phyloP scores from a whole-genome alignment of 257 asterid species.

The Solanum appendiculatum region DNA sequence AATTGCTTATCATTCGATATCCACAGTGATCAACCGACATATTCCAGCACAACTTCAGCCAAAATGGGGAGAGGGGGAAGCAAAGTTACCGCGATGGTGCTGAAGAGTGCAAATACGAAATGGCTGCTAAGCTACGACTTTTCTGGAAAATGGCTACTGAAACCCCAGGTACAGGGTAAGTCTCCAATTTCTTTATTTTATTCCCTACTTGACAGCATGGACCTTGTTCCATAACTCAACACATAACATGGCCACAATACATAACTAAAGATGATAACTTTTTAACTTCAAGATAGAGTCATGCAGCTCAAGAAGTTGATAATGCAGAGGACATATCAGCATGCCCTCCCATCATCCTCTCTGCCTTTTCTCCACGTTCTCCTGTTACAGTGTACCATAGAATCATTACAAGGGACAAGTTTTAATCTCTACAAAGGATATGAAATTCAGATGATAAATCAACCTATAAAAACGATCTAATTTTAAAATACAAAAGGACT shows the following conservation, averaged over 20 bases:
- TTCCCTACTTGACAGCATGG: not conserved
- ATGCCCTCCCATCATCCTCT: conserved; percentile 86
- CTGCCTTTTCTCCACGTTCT: conserved; percentile 80
- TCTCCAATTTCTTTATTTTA: not conserved
- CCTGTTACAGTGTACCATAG: conserved; percentile 28
- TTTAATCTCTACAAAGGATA: not conserved
- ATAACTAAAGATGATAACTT: not conserved
- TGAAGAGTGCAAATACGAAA: not conserved
- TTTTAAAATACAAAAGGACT: not conserved
- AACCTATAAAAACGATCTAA: not conserved
- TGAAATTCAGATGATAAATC: not conserved
- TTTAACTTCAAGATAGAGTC: not conserved
- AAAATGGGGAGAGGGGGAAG: not conserved
- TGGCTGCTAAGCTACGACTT: not conserved
- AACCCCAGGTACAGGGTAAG: not conserved
- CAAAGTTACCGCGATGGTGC: not conserved
- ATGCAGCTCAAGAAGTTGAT: not conserved
- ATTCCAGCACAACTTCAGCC: not conserved
- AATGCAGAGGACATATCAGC: conserved; percentile 46
- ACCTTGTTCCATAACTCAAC: not conserved
- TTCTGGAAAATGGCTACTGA: not conserved
- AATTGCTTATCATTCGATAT: not conserved
- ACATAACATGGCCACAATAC: not conserved
- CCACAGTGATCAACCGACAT: not conserved
- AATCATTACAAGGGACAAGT: not conserved